phyloP scores from a whole-genome alignment of 139 green algal species.

The Chlorella sp. region DNA sequence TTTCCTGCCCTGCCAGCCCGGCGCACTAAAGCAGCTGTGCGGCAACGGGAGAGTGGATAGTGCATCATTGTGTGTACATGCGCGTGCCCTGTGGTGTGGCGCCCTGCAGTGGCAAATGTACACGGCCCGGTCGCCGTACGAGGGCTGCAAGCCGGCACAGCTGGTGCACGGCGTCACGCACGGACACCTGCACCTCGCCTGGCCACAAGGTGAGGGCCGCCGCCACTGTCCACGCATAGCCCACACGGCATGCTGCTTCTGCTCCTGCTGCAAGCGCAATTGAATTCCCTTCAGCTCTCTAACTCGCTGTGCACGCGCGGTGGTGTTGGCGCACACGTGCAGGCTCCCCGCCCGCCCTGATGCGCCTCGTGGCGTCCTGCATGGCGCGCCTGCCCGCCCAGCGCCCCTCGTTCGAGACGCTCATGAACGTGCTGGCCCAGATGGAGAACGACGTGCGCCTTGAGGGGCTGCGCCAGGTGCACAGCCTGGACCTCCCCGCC shows the following conservation, averaged over 20 bases:
- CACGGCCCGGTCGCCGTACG: conserved; percentile 13
- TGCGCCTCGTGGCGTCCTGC: not conserved
- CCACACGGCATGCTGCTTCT: not conserved
- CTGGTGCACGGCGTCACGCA: conserved; percentile 13
- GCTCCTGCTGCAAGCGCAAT: not conserved
- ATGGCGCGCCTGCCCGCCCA: not conserved
- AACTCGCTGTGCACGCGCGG: not conserved
- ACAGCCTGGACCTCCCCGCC: not conserved
- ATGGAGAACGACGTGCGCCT: conserved; percentile 6
- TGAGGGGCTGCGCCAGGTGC: not conserved
- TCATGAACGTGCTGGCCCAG: conserved; percentile 1
- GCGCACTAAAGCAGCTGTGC: too few species aligned
- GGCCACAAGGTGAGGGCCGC: conserved; percentile 9
- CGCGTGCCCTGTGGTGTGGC: too few species aligned
- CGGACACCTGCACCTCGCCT: not conserved
- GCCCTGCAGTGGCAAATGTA: conserved; percentile 23
- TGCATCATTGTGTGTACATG: too few species aligned
- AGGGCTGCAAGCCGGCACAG: conserved; percentile 13
- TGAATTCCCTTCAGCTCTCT: not conserved
- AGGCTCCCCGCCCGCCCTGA: not conserved
- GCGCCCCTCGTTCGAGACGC: not conserved
- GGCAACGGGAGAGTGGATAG: too few species aligned
- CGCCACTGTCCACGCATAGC: too few species aligned
- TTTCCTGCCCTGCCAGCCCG: too few species aligned
- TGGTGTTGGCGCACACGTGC: not conserved